Evolutionary conservation across 257 asterid genomes (phyloP).

Genomic region (Primulina huaijiensis): DNA sequence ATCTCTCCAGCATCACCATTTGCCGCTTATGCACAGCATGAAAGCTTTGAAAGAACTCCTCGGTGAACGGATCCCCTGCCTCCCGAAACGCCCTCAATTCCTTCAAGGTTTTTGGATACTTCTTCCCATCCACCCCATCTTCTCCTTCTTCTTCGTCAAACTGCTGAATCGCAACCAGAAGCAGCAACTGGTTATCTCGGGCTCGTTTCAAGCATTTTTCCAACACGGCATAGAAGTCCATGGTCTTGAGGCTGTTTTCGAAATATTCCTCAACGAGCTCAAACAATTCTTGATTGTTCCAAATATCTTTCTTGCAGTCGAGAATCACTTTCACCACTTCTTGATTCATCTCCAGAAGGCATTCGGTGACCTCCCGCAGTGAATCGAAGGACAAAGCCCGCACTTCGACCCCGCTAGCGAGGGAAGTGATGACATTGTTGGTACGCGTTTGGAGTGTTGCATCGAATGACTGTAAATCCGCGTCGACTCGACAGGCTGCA

Average conservation of each 20-base stretch:
- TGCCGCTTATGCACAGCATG: slow-evolving; percentile 77
- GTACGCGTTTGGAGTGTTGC: slow-evolving; percentile 64
- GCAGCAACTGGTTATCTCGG: slow-evolving; percentile 65
- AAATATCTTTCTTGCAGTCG: slow-evolving; percentile 89
- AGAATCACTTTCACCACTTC: slow-evolving; percentile 86
- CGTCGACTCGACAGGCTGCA: slow-evolving; percentile 73
- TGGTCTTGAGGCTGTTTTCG: slow-evolving; percentile 70
- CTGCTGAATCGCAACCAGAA: slow-evolving; percentile 68
- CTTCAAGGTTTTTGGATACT: slow-evolving; percentile 50
- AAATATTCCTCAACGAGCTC: slow-evolving; percentile 83
- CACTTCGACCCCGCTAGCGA: slow-evolving; percentile 87
- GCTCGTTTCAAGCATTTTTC: slow-evolving; percentile 73
- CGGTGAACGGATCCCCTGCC: slow-evolving; percentile 80
- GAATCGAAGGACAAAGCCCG: slow-evolving; percentile 83
- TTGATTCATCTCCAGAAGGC: slow-evolving; percentile 83
- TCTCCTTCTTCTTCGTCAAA: slow-evolving; percentile 69
- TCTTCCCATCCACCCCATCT: slow-evolving; percentile 39
- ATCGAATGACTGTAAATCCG: slow-evolving; percentile 66
- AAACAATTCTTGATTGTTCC: slow-evolving; percentile 78
- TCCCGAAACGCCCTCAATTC: slow-evolving; percentile 69
- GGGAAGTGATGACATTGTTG: slow-evolving; percentile 52
- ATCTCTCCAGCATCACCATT: slow-evolving; percentile 72
- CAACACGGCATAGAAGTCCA: slow-evolving; percentile 69
- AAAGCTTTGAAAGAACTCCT: slow-evolving; percentile 67
- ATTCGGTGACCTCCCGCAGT: slow-evolving; percentile 67